phyloP scores from a whole-genome alignment of 208 protist species.

The Leishmania turanica region DNA sequence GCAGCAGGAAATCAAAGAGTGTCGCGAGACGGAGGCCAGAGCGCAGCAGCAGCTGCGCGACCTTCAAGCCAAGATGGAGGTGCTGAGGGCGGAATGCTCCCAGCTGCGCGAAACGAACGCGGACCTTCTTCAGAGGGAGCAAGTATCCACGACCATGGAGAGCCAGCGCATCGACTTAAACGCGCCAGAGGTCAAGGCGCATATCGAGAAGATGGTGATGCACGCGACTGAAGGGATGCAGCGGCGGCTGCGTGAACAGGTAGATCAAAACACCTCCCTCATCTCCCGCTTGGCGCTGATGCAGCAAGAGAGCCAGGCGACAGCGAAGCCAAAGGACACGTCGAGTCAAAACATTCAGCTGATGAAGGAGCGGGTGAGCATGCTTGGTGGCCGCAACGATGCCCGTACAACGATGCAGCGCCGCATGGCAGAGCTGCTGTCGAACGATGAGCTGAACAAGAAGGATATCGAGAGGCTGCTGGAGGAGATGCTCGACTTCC shows the following conservation, averaged over 20 bases:
- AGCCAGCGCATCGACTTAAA: conserved; percentile 19
- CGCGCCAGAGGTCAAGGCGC: conserved; percentile 37
- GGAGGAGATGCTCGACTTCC: conserved; percentile 74
- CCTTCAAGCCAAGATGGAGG: conserved; percentile 17
- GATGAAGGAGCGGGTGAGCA: conserved; percentile 36
- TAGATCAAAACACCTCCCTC: conserved; percentile 45
- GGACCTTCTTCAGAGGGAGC: conserved; percentile 6
- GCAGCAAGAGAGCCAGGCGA: conserved; percentile 43
- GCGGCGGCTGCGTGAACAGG: conserved; percentile 37
- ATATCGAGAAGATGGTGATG: conserved; percentile 38
- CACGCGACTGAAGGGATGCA: conserved; percentile 40
- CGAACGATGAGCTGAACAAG: conserved; percentile 40
- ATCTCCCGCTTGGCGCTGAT: conserved; percentile 50
- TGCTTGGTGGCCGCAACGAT: conserved; percentile 29
- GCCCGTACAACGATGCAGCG: conserved; percentile 48
- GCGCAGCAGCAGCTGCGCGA: conserved; percentile 21
- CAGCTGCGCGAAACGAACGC: conserved; percentile 16
- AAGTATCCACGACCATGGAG: background rate
- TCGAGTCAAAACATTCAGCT: conserved; percentile 25
- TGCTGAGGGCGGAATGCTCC: conserved; percentile 18
- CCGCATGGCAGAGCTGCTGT: conserved; percentile 54
- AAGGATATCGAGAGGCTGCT: conserved; percentile 60
- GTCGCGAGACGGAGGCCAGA: conserved; percentile 24
- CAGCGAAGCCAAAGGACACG: conserved; percentile 32
- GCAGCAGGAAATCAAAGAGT: conserved; percentile 28